Evolutionary conservation across 148 eudicot species (phyloP).

Genomic region (Simmondsia chinensis): DNA sequence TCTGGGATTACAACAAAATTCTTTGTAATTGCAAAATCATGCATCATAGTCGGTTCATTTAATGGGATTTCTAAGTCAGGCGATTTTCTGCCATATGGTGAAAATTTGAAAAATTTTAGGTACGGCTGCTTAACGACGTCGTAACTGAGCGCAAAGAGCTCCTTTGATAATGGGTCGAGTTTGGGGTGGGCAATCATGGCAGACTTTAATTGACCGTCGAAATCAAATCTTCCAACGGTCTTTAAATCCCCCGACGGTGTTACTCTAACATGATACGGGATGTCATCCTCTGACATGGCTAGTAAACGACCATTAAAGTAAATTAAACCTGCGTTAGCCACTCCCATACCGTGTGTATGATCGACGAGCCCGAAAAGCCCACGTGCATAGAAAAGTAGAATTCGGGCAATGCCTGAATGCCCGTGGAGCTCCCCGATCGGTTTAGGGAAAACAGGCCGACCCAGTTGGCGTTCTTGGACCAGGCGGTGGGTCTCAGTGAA

Average conservation of each 20-base stretch:
- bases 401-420: conserved; percentile 28
- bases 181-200: conserved; percentile 88
- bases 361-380: conserved; percentile 25
- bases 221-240: conserved; percentile 46
- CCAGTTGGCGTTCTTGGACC: conserved; percentile 24
- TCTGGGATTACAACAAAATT: conserved; percentile 58
- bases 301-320: conserved; percentile 46
- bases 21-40: conserved; percentile 80
- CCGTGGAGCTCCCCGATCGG: conserved; percentile 49
- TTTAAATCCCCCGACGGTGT: conserved; percentile 48
- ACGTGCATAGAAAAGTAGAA: conserved; percentile 27
- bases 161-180: conserved; percentile 53
- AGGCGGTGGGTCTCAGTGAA: conserved; percentile 38
- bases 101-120: conserved; percentile 55
- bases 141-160: conserved; percentile 60
- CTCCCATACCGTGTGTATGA: conserved; percentile 45
- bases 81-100: conserved; percentile 40
- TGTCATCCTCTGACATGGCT: conserved; percentile 85
- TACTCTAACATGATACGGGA: conserved; percentile 57
- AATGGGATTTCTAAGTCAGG: conserved; percentile 53
- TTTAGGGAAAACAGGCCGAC: conserved; percentile 33
- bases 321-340: conserved; percentile 70
- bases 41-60: conserved; percentile 66
- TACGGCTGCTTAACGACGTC: conserved; percentile 63
- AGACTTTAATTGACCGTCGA: conserved; percentile 35